These are phyloP conservation scores for Pseudonitzschia delicatissima DNA, from an alignment of 108 stramenopile species.

Conservation along the genomic window DNA sequence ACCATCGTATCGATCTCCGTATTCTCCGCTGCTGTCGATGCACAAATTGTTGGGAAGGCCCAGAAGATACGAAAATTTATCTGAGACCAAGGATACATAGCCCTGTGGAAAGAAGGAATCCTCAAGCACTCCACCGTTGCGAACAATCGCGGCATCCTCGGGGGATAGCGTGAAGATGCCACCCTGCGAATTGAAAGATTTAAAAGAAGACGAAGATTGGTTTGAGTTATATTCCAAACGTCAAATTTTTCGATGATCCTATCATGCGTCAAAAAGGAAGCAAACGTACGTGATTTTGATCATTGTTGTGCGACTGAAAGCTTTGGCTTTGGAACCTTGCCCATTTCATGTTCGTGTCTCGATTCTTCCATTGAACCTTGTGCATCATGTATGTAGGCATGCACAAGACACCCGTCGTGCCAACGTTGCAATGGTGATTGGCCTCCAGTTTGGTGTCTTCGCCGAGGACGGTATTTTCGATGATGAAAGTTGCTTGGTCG, in stretches of 20 bases:
- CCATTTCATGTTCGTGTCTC: constrained; percentile 6
- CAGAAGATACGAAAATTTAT: constrained; percentile 43
- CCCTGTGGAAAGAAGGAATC: constrained; percentile 49
- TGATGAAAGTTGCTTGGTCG: constrained; percentile 60
- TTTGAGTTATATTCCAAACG: no score
- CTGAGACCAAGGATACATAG: constrained; percentile 43
- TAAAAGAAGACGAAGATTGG: no score
- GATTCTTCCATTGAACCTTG: constrained; percentile 34
- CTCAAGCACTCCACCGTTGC: not conserved
- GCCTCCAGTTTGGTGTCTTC: constrained; percentile 46
- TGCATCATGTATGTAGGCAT: constrained; percentile 53
- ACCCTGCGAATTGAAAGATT: constrained; percentile 18
- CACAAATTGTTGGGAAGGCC: constrained; percentile 30
- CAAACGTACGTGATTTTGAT: constrained; percentile 9
- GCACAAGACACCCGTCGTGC: constrained; percentile 51
- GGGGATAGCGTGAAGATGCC: constrained; percentile 53
- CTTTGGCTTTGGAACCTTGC: constrained; percentile 17
- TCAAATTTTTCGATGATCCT: no score
- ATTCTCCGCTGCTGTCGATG: constrained; percentile 16
- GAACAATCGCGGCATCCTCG: constrained; percentile 15
- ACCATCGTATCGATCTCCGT: constrained; percentile 32
- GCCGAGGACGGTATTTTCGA: constrained; percentile 44
- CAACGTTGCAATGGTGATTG: constrained; percentile 63
- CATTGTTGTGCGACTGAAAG: not conserved
- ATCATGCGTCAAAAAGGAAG: not conserved